A percentile compares a stretch with the other conserved stretches of the same genome.
phyloP scores from a whole-genome alignment of 2,329 filamentous ascomycete species.

The Helotiales sp. region DNA sequence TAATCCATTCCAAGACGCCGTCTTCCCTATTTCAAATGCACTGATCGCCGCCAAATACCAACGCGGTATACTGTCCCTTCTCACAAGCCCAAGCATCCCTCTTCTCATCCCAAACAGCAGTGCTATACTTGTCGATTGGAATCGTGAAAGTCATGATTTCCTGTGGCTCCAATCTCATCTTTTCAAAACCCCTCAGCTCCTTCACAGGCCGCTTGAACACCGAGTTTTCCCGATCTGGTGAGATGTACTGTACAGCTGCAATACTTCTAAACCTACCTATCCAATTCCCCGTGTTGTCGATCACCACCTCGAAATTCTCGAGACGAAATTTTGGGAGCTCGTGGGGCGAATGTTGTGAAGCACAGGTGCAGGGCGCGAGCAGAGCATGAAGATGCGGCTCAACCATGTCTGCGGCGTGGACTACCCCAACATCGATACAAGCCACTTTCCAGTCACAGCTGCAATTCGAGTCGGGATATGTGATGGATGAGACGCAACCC shows the following conservation, averaged over 20 bases:
- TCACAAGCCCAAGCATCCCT: conserved; percentile 46
- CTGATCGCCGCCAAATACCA: conserved; percentile 52
- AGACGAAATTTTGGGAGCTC: conserved; percentile 49
- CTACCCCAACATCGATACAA: too few relatives aligned
- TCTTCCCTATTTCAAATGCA: conserved; percentile 63
- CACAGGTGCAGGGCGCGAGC: too few relatives aligned
- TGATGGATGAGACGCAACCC: too few relatives aligned
- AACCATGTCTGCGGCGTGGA: too few relatives aligned
- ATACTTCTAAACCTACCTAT: conserved; percentile 39
- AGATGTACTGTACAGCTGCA: conserved; percentile 44
- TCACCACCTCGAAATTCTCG: not conserved
- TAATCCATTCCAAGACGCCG: conserved; percentile 70
- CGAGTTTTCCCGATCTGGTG: not conserved
- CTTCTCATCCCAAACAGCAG: conserved; percentile 6
- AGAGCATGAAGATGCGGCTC: too few relatives aligned
- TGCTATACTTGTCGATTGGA: conserved; percentile 5
- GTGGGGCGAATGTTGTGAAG: conserved; percentile 59
- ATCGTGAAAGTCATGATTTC: not conserved
- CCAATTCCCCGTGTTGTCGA: conserved; percentile 39
- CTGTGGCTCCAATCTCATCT: not conserved
- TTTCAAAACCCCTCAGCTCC: conserved; percentile 3
- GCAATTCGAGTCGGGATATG: too few relatives aligned
- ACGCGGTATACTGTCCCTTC: conserved; percentile 66
- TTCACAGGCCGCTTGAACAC: conserved; percentile 1
- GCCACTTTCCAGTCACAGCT: too few relatives aligned